Evolutionary conservation across 495 filamentous ascomycete genomes (phyloP), one percentile per base, ranked within the genome.

Genomic region (Neurospora sp.): DNA sequence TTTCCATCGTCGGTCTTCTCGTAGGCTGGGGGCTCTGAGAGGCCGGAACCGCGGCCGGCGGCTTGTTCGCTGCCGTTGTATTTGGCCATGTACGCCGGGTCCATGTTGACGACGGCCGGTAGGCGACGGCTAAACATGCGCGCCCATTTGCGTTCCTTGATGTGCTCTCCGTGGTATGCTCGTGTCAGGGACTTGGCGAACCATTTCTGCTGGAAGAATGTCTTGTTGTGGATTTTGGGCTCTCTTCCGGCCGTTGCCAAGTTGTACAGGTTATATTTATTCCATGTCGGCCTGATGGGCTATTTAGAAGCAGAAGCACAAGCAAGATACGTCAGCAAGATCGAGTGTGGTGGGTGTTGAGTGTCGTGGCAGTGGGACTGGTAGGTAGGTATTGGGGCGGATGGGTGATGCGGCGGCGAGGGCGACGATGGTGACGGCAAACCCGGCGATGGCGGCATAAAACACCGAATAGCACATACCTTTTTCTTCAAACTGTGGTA

Each of bases 201-300:
- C 94, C 94, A 99, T 92, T 98, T 98, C 80, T 99, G 96, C 85
- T 99, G 96, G 88, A 96, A 99, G 85, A 92, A 95, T 68, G 94
- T 97, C 59, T 82, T 81, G 65, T 6, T 69, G 39, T 4, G 71
- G 77, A 5, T 69, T 69, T 7, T 65, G 11, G 53, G 42, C 10
- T 46, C 53, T 37, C 22, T 65, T 53, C 76, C 76, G 71, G 82
- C 78, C 68, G 86, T 85, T 38, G 82, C 78, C 73, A 99, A 82
- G 85, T 97, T 98, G 87, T 92, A 99, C 74, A 99, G 86, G 78
- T 96, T 97, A 86, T 93, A 94, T 83, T 97, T 97, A 84, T 93
- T 96, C 96, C 94, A 98, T 87, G 93, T 94, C 87, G 95, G 93
- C 74, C 96, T 91, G 81, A 98, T 78, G 91, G 93, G 96, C 96